A percentile compares a stretch with the other conserved stretches of the same genome.
These are phyloP conservation scores for Centella asiatica DNA, from an alignment of 129 eudicot species.

Conservation along the genomic window DNA sequence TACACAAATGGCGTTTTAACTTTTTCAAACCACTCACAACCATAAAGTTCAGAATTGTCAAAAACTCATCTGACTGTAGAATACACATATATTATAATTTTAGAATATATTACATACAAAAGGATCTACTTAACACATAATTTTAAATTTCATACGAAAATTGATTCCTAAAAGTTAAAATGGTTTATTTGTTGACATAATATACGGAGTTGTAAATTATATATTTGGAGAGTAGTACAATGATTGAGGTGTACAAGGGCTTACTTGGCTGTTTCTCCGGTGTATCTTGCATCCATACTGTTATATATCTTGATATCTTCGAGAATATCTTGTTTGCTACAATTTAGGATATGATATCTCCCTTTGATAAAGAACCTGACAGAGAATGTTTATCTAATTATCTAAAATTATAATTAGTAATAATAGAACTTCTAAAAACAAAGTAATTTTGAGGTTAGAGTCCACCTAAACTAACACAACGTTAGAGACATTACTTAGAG, in stretches of 20 bases:
- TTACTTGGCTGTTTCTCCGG: slow-evolving; percentile 45
- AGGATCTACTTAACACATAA: neutral
- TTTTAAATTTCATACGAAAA: neutral
- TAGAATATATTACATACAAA: too few species aligned
- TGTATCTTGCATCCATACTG: slow-evolving; percentile 50
- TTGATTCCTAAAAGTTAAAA: neutral
- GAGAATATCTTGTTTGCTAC: neutral
- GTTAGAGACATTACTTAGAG: too few species aligned
- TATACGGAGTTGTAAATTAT: too few species aligned
- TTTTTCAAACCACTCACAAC: neutral
- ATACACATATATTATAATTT: neutral
- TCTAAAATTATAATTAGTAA: too few species aligned
- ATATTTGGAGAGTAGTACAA: neutral
- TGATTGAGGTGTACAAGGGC: neutral
- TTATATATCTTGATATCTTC: neutral
- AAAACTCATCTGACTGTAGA: neutral
- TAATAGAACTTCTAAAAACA: too few species aligned
- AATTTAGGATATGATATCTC: neutral
- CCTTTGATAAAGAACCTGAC: neutral
- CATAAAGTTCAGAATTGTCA: neutral
- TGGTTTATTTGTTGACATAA: neutral
- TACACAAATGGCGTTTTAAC: neutral
- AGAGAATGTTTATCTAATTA: neutral
- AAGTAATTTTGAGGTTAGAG: too few species aligned
- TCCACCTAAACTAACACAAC: too few species aligned